Conservation (phyloP, 768 basidiomycete species). For the Agrocybe praecox region DNA sequence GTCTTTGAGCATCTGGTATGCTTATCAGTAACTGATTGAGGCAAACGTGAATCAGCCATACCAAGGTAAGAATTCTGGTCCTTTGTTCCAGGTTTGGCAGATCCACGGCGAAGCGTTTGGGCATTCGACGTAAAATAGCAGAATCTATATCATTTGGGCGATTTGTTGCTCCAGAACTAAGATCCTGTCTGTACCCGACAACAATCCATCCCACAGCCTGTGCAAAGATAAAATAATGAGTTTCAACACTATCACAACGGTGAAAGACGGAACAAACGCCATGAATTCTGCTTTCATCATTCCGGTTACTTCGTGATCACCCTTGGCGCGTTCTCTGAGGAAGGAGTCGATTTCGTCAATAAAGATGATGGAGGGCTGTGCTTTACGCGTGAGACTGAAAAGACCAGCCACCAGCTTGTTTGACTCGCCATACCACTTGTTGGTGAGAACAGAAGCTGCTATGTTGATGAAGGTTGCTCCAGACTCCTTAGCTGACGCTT, state of each 20-base stretch:
- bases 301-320: slow-evolving; percentile 96
- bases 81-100: slow-evolving; percentile 82
- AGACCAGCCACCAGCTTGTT: slow-evolving; percentile 96
- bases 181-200: slow-evolving; percentile 79
- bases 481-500: slow-evolving; percentile 95
- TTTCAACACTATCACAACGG: neutral
- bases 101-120: slow-evolving; percentile 88
- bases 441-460: slow-evolving; percentile 47
- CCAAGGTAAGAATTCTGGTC: slow-evolving; percentile 80
- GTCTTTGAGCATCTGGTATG: slow-evolving; percentile 77
- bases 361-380: slow-evolving; percentile 96
- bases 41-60: slow-evolving; percentile 32
- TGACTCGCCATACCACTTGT: slow-evolving; percentile 53
- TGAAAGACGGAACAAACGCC: slow-evolving; percentile 57
- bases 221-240: neutral
- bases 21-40: neutral
- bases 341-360: slow-evolving; percentile 99
- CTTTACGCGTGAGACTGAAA: slow-evolving; percentile 91
- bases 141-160: slow-evolving; percentile 90
- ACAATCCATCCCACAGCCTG: slow-evolving; percentile 94
- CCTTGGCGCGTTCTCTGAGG: slow-evolving; percentile 80
- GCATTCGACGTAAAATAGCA: slow-evolving; percentile 94
- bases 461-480: slow-evolving; percentile 92
- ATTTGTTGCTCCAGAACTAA: slow-evolving; percentile 92
- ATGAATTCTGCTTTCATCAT: slow-evolving; percentile 99